Evolutionary conservation across 2,329 filamentous ascomycete species (phyloP).

Genomic region (Hypoxylon sp.): DNA sequence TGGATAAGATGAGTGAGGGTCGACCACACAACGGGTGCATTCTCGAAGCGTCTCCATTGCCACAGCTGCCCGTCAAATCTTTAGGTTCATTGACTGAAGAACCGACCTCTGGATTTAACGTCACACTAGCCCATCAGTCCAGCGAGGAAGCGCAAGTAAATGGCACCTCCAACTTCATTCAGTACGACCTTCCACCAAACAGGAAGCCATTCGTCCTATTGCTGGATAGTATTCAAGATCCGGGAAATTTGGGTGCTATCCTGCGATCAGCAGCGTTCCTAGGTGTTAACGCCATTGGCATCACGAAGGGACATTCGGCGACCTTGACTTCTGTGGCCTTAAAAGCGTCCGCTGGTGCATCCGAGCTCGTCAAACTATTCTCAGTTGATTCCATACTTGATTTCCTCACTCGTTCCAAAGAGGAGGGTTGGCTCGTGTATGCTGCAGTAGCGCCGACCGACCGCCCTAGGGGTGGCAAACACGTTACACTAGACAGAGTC

Average conservation of each 20-base stretch:
- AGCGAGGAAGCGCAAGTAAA: slow-evolving; percentile 82
- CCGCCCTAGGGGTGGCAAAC: slow-evolving; percentile 57
- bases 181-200: slow-evolving; percentile 55
- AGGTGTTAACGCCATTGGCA: slow-evolving; percentile 86
- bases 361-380: slow-evolving; percentile 83
- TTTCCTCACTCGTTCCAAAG: slow-evolving; percentile 78
- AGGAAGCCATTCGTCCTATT: slow-evolving; percentile 79
- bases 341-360: slow-evolving; percentile 90
- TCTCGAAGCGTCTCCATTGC: slow-evolving; percentile 87
- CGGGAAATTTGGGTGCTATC: slow-evolving; percentile 91
- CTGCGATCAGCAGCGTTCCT: slow-evolving; percentile 90
- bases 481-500: slow-evolving; percentile 65
- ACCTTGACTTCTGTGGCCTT: slow-evolving; percentile 82
- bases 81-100: slow-evolving; percentile 67
- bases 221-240: slow-evolving; percentile 83
- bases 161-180: slow-evolving; percentile 70
- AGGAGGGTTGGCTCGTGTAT: slow-evolving; percentile 85
- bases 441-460: slow-evolving; percentile 74
- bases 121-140: slow-evolving; percentile 77
- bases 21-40: slow-evolving; percentile 92
- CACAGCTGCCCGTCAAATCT: slow-evolving; percentile 75
- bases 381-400: slow-evolving; percentile 74
- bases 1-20: slow-evolving; percentile 87
- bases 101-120: slow-evolving; percentile 66
- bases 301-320: slow-evolving; percentile 81